A percentile compares a stretch with the other conserved stretches of the same genome.
Evolutionary conservation across 495 filamentous ascomycete species (phyloP).

Genomic region (Aspergillus ostianus): DNA sequence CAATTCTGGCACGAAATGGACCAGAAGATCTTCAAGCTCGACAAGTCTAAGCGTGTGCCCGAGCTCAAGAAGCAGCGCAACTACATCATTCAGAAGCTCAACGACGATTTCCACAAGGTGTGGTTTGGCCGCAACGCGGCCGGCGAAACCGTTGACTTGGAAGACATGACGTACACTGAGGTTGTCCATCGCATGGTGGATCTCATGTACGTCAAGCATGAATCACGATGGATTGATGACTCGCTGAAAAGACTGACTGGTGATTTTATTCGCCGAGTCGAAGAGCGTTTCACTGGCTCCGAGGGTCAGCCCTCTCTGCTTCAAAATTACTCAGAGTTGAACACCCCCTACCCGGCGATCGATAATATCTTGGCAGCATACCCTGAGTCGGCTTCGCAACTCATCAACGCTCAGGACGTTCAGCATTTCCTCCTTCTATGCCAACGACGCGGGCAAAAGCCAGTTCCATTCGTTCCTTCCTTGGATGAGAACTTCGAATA

Average conservation of each 20-base stretch:
- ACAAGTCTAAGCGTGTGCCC: constrained; percentile 88
- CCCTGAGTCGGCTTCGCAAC: constrained; percentile 78
- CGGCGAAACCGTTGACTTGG: constrained; percentile 78
- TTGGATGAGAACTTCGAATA: constrained; percentile 96
- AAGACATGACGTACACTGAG: constrained; percentile 97
- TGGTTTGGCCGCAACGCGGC: constrained; percentile 93
- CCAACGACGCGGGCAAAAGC: constrained; percentile 90
- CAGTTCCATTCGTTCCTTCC: constrained; percentile 88
- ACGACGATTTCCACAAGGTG: constrained; percentile 97
- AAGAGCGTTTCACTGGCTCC: constrained; percentile 78
- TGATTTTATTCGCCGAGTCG: constrained; percentile 93
- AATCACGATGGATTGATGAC: constrained; percentile 89
- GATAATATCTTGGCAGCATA: constrained; percentile 78
- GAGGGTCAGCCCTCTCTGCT: constrained; percentile 70
- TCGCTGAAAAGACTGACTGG: constrained; percentile 78
- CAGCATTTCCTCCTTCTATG: constrained; percentile 96
- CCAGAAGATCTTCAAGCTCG: constrained; percentile 91
- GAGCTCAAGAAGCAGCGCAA: constrained; percentile 90
- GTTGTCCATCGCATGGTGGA: constrained; percentile 93
- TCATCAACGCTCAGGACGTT: constrained; percentile 96
- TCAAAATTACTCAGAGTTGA: constrained; percentile 85
- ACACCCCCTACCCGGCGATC: constrained; percentile 72
- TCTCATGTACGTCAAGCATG: constrained; percentile 92
- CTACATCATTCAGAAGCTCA: constrained; percentile 96
- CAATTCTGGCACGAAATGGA: constrained; percentile 98